These are phyloP conservation scores for Colletotrichum tropicicola DNA, from an alignment of 2,329 filamentous ascomycete species.

Conservation along the genomic window DNA sequence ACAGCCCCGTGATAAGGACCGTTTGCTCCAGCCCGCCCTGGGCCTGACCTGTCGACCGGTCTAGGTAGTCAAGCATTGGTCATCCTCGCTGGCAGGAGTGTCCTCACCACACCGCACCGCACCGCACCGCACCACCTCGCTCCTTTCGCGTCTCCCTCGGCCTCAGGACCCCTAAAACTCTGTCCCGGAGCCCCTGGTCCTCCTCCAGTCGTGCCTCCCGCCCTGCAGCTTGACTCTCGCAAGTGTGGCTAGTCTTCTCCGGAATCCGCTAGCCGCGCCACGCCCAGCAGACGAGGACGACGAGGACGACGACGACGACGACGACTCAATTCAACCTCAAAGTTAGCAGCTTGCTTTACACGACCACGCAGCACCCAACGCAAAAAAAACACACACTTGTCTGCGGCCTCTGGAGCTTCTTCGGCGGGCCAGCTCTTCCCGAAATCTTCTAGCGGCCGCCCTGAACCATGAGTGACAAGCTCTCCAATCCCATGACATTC, in stretches of 20 bases:
- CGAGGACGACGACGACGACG: background rate
- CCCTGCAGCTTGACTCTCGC: background rate
- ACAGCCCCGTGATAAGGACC: constrained; percentile 3
- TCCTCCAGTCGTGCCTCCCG: background rate
- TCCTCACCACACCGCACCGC: background rate
- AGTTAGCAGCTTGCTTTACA: background rate
- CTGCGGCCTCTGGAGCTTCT: background rate
- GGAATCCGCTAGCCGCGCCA: background rate
- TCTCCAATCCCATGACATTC: constrained; percentile 11
- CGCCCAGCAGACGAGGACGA: background rate
- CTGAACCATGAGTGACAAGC: constrained; percentile 13
- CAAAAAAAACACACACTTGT: background rate
- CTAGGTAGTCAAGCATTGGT: background rate
- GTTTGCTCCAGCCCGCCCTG: constrained; percentile 3
- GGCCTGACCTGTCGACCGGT: background rate
- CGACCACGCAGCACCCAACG: background rate
- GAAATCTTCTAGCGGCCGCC: constrained; percentile 15
- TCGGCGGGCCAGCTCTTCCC: constrained; percentile 13
- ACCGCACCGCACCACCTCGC: constrained; percentile 5
- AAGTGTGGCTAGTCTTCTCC: background rate
- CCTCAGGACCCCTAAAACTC: constrained; percentile 16
- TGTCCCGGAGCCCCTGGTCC: background rate
- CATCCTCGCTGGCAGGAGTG: background rate
- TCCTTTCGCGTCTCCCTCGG: constrained; percentile 2
- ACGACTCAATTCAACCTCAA: constrained; percentile 2